Evolutionary conservation across 768 basidiomycete genomes (phyloP).

Genomic region (Pisolithus marmoratus): DNA sequence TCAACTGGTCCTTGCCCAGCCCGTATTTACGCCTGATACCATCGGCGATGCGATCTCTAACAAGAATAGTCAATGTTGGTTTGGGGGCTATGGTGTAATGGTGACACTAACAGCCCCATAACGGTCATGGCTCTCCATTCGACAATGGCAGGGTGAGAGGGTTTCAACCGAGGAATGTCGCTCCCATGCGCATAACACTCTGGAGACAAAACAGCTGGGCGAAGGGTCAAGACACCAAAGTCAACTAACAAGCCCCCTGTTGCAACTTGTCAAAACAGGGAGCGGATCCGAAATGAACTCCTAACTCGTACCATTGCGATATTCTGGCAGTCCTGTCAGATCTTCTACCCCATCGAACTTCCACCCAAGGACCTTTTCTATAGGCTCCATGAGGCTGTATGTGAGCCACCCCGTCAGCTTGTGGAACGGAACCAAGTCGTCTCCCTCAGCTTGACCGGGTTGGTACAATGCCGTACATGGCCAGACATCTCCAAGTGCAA

Average conservation of each 20-base stretch:
- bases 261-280: neutral
- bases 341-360: conserved; percentile 73
- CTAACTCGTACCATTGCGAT: conserved; percentile 67
- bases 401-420: conserved; percentile 94
- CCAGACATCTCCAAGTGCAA: conserved; percentile 92
- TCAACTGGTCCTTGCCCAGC: conserved; percentile 47
- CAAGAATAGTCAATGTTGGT: neutral
- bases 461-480: conserved; percentile 55
- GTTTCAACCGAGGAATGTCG: conserved; percentile 56
- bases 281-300: neutral
- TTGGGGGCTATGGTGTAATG: conserved; percentile 1
- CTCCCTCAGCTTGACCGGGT: conserved; percentile 39
- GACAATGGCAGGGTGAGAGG: conserved; percentile 86
- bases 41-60: conserved; percentile 74
- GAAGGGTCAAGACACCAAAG: conserved; percentile 70
- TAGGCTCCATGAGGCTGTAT: conserved; percentile 81
- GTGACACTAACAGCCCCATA: conserved; percentile 67
- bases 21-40: conserved; percentile 58
- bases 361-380: conserved; percentile 77
- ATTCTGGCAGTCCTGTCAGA: conserved; percentile 92
- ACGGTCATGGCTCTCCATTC: conserved; percentile 98
- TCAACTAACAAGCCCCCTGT: conserved; percentile 86
- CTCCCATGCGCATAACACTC: conserved; percentile 31
- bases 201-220: conserved; percentile 47
- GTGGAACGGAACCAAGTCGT: conserved; percentile 87